phyloP scores from a whole-genome alignment of 208 protist genomes.

The Leishmania tarentolae region DNA sequence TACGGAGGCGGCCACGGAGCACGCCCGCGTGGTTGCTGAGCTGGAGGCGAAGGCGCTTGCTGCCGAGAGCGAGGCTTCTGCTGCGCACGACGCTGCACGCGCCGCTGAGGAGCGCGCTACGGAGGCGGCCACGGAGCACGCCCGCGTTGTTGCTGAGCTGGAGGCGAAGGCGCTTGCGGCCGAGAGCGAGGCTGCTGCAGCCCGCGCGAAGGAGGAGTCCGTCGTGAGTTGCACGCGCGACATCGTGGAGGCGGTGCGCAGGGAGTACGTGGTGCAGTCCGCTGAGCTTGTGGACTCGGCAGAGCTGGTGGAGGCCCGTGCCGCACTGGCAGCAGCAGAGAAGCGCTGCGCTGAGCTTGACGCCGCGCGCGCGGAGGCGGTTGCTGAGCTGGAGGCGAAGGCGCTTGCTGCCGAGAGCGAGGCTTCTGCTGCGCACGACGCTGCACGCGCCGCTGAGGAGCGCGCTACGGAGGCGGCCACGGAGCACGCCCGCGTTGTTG shows the following conservation, averaged over 20 bases:
- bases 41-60: constrained; percentile 23
- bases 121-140: background rate
- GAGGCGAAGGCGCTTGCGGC: background rate
- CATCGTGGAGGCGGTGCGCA: constrained; percentile 13
- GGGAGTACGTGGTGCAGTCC: constrained; percentile 3
- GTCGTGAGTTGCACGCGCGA: constrained; percentile 2
- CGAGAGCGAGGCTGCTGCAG: background rate
- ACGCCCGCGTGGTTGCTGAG: background rate
- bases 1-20: background rate
- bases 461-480: background rate
- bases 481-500: background rate
- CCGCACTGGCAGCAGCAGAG: constrained; percentile 5
- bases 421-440: background rate
- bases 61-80: constrained; percentile 12
- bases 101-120: background rate
- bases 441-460: constrained; percentile 3
- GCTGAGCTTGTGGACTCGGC: background rate
- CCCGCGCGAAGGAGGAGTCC: background rate
- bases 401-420: constrained; percentile 14
- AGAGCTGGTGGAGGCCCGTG: background rate
- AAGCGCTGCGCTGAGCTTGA: constrained; percentile 10
- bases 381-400: constrained; percentile 1
- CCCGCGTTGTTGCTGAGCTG: background rate
- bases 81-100: background rate
- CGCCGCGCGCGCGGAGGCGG: background rate